phyloP scores from a whole-genome alignment of 257 asterid genomes.

The Nicotiana sylvestris region DNA sequence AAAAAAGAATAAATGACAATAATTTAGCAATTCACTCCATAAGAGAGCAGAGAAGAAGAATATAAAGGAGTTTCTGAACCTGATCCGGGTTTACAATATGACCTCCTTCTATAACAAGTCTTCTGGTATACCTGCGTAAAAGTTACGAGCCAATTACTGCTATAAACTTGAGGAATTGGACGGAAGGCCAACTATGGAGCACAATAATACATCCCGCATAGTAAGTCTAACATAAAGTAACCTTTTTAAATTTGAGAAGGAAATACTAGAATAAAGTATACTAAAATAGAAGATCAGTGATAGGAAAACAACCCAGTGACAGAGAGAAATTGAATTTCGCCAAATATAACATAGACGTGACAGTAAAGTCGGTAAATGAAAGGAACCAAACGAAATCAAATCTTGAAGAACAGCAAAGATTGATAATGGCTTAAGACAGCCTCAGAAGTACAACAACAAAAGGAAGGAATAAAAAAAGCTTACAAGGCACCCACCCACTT shows the following conservation, averaged over 20 bases:
- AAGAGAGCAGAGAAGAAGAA: conserved; percentile 7
- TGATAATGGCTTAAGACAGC: neutral
- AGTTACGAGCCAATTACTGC: neutral
- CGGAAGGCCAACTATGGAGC: neutral
- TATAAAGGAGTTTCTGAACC: conserved; percentile 38
- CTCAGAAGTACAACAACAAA: neutral
- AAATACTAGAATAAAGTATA: conserved; percentile 3
- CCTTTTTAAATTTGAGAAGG: neutral
- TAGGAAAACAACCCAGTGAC: neutral
- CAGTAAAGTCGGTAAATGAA: no score
- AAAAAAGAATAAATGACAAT: conserved; percentile 22
- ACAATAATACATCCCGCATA: neutral
- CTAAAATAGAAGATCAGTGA: neutral
- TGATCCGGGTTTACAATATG: conserved; percentile 93
- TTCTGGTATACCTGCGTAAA: conserved; percentile 56
- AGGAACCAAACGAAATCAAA: no score
- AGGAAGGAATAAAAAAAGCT: neutral
- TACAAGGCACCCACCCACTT: neutral
- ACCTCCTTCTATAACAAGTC: conserved; percentile 93
- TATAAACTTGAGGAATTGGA: neutral
- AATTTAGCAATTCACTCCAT: conserved; percentile 11
- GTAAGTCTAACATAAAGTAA: neutral
- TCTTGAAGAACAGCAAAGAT: neutral
- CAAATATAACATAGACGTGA: neutral
- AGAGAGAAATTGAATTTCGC: neutral